Conservation (phyloP, 441 rosid genomes). For the Adansonia gregorii region DNA sequence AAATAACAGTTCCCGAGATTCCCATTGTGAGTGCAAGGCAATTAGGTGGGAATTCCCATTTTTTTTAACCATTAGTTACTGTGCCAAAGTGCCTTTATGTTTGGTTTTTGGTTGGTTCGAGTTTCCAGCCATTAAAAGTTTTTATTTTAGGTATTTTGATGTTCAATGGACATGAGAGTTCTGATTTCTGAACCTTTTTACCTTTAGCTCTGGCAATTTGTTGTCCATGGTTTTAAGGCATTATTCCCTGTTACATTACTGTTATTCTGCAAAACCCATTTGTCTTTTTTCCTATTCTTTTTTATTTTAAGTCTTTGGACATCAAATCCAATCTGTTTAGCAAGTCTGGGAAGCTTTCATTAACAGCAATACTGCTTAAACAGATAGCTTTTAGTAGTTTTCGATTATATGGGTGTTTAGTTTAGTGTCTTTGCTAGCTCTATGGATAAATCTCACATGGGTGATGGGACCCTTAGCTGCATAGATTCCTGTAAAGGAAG, state of each 20-base stretch:
- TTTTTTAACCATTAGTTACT: constrained; percentile 4
- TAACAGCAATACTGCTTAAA: not conserved
- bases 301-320: too few species aligned
- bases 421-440: constrained; percentile 26
- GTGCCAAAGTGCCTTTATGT: not conserved
- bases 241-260: constrained; percentile 31
- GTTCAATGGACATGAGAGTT: constrained; percentile 46
- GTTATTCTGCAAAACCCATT: constrained; percentile 32
- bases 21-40: constrained; percentile 4
- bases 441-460: constrained; percentile 32
- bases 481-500: constrained; percentile 25
- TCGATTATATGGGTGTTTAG: not conserved
- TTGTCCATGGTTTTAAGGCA: constrained; percentile 39
- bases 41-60: too few species aligned
- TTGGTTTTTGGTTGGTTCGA: constrained; percentile 1
- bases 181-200: not conserved
- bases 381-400: too few species aligned
- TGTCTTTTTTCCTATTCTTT: constrained; percentile 23
- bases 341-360: constrained; percentile 29
- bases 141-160: constrained; percentile 28
- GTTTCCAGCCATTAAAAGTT: constrained; percentile 1
- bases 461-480: constrained; percentile 25
- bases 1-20: constrained; percentile 25
- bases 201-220: constrained; percentile 29
- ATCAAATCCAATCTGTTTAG: too few species aligned